A percentile compares a stretch with the other conserved stretches of the same genome.
phyloP scores from a whole-genome alignment of 495 filamentous ascomycete species.

The Hypoxylon fuscum region DNA sequence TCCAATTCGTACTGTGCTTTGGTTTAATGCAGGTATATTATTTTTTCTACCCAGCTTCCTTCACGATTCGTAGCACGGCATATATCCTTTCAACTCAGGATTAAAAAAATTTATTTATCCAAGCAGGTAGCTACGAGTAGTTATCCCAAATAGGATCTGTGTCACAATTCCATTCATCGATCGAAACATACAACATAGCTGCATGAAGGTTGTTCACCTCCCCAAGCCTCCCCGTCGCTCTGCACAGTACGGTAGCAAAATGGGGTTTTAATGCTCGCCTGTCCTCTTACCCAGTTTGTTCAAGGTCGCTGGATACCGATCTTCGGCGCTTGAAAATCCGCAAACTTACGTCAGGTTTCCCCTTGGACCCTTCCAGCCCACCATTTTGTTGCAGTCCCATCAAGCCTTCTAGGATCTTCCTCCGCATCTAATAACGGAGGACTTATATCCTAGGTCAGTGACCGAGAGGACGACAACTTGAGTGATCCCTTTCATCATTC shows the following conservation, averaged over 20 bases:
- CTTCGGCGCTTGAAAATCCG: slow-evolving; percentile 35
- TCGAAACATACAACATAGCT: slow-evolving; percentile 7
- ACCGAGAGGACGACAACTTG: slow-evolving; percentile 18
- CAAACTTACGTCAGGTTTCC: slow-evolving; percentile 36
- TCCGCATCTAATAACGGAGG: slow-evolving; percentile 24
- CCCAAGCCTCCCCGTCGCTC: slow-evolving; percentile 1
- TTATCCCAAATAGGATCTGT: background rate
- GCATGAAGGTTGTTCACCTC: slow-evolving; percentile 6
- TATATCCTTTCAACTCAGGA: too few species aligned
- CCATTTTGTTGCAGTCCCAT: slow-evolving; percentile 25
- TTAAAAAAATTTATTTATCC: background rate
- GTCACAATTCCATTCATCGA: slow-evolving; percentile 9
- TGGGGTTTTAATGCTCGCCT: slow-evolving; percentile 24
- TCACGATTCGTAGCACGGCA: too few species aligned
- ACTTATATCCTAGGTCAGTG: slow-evolving; percentile 3
- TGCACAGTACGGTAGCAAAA: slow-evolving; percentile 13
- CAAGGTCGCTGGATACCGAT: slow-evolving; percentile 33
- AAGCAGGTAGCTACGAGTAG: too few species aligned
- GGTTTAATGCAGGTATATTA: background rate
- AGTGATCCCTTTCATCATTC: slow-evolving; percentile 22
- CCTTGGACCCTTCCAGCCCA: slow-evolving; percentile 34
- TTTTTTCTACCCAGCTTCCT: too few species aligned
- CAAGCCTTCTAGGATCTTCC: slow-evolving; percentile 21
- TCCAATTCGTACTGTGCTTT: slow-evolving; percentile 35
- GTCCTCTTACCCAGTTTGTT: slow-evolving; percentile 40